A percentile compares a stretch with the other conserved stretches of the same genome.
These are phyloP conservation scores for Perilla frutescens DNA, from an alignment of 257 asterid species.

Conservation along the genomic window DNA sequence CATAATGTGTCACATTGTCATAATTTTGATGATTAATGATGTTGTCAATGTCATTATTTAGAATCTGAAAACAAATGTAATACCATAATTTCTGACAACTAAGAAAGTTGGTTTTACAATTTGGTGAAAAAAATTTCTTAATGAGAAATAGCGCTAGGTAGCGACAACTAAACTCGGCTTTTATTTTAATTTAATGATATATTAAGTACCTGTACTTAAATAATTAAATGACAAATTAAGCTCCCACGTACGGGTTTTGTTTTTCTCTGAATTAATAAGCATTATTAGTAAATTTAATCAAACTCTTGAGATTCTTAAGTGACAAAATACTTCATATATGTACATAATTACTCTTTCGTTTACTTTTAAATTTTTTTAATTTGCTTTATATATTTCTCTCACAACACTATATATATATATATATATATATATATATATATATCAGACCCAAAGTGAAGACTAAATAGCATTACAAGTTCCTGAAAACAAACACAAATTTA, in stretches of 20 bases:
- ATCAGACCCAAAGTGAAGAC: background rate
- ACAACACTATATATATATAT: too few relatives aligned
- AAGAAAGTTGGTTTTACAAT: background rate
- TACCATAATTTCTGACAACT: background rate
- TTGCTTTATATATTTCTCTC: too few relatives aligned
- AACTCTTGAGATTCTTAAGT: background rate
- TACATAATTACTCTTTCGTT: too few relatives aligned
- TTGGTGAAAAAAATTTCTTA: background rate
- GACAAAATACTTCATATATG: constrained; percentile 6
- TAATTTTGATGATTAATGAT: too few relatives aligned
- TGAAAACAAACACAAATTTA: background rate
- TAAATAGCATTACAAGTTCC: constrained; percentile 5
- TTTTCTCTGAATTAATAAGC: background rate
- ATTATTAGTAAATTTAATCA: background rate
- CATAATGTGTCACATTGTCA: too few relatives aligned
- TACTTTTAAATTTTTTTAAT: too few relatives aligned
- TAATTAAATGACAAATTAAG: constrained; percentile 7
- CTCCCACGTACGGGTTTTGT: background rate
- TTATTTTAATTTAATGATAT: background rate
- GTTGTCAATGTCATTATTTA: background rate
- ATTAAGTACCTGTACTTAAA: background rate
- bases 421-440: too few relatives aligned
- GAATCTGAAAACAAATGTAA: background rate
- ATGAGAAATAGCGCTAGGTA: too few relatives aligned
- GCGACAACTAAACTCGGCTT: background rate